phyloP scores from a whole-genome alignment of 2,329 filamentous ascomycete species.

The Colletotrichum sp. region DNA sequence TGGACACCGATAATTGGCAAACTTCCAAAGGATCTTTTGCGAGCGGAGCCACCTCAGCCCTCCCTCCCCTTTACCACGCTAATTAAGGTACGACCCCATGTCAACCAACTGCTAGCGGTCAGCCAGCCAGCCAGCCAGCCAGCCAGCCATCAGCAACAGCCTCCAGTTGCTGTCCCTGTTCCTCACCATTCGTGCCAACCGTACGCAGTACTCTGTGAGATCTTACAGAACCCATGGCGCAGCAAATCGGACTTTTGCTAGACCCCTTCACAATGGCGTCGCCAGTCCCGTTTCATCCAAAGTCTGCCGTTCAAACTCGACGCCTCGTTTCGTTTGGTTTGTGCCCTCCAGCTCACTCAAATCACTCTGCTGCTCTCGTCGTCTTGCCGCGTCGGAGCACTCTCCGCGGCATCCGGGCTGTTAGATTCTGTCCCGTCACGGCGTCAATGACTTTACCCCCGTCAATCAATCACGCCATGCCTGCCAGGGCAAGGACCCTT shows the following conservation, averaged over 20 bases:
- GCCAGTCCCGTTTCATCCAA: background rate
- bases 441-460: background rate
- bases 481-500: background rate
- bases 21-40: constrained; percentile 12
- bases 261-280: background rate
- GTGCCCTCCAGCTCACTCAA: background rate
- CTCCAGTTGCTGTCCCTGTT: background rate
- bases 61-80: constrained; percentile 3
- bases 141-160: background rate
- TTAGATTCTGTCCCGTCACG: background rate
- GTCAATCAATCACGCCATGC: constrained; percentile 6
- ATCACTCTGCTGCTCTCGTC: background rate
- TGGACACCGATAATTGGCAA: constrained; percentile 11
- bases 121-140: constrained; percentile 2
- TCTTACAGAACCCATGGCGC: background rate
- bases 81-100: background rate
- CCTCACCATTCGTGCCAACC: background rate
- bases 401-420: background rate
- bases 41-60: background rate
- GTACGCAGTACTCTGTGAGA: background rate
- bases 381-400: background rate
- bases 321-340: background rate
- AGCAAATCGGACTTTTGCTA: background rate
- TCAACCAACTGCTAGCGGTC: background rate
- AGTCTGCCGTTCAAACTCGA: background rate